Evolutionary conservation across 805 yeast genomes (phyloP).

Genomic region (Candida pini): DNA sequence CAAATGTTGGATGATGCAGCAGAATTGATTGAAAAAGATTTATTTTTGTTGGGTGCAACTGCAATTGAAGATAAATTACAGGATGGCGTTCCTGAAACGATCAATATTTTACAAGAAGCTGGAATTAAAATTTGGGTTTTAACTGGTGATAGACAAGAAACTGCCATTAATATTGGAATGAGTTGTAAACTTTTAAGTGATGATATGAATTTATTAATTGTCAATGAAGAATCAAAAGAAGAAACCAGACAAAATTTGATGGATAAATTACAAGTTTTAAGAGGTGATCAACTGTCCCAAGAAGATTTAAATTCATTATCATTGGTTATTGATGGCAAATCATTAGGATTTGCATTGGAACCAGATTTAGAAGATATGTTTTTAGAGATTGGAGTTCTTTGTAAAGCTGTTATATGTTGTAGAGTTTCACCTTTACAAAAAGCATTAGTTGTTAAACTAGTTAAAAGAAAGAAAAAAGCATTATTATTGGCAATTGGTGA

Average conservation of each 20-base stretch:
- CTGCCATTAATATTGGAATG: conserved; percentile 98
- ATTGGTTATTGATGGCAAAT: conserved; percentile 88
- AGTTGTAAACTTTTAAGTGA: conserved; percentile 90
- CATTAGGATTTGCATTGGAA: conserved; percentile 81
- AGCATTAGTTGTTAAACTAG: conserved; percentile 92
- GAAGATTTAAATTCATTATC: conserved; percentile 80
- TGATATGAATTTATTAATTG: conserved; percentile 88
- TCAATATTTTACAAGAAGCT: conserved; percentile 90
- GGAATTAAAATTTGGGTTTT: conserved; percentile 97
- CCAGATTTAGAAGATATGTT: conserved; percentile 71
- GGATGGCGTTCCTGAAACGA: conserved; percentile 98
- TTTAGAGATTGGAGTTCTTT: conserved; percentile 72
- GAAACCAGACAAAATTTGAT: conserved; percentile 69
- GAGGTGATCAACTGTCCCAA: conserved; percentile 56
- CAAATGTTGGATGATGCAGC: conserved; percentile 83
- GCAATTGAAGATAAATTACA: conserved; percentile 97
- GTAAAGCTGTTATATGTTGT: conserved; percentile 96
- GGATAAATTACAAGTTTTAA: conserved; percentile 71
- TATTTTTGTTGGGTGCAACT: conserved; percentile 88
- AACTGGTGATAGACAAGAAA: conserved; percentile 98
- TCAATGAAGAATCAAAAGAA: conserved; percentile 78
- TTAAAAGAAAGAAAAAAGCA: conserved; percentile 73
- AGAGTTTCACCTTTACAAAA: conserved; percentile 97
- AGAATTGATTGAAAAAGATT: conserved; percentile 74
- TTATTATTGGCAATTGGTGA: conserved; percentile 90